Evolutionary conservation across 257 asterid species (phyloP), one percentile per base, ranked within the genome.

Genomic region (Salvia miltiorrhiza): DNA sequence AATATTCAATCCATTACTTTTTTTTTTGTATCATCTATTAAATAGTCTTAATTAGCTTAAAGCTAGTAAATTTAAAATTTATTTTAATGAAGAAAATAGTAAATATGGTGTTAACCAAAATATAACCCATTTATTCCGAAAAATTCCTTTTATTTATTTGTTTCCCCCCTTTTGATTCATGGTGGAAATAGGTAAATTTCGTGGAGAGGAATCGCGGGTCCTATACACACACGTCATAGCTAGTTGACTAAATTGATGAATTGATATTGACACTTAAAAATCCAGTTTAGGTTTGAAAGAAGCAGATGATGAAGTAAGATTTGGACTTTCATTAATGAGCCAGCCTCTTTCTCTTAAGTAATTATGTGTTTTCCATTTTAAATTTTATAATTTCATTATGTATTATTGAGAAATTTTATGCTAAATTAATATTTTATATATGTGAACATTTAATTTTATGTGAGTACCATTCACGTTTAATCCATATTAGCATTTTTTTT

Each of bases 271-370:
- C 63, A 66, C 65, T 76, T 47, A 2, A 67, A 63, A 69, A 73
- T 63, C 50, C 37, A 63, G 65, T 73, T 64, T 78, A 73, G 82
- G 82, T 78, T 78, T 63, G 82, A 78, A 73, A 68, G 73, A 69
- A 35, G 62, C 63, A 37, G 14, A 57, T 70, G 71, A 50, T 78
- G 82, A 78, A 63, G 73, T 73, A 78, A 78, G 79, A 69, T 48
- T 69, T 69, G 32, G 78, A 69, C 76, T 78, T 73, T 76, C 61
- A 43, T 54, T 44, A 21, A 19, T 53, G 2, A 37, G 45, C 47
- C 28, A n/a, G 12, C 1, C 52, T 17, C 63, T 61, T 8, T 32
- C 24, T 69, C 41, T 43, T 4, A 2, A 17, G 24, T 30, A 30
- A 30, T 48, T 54, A 5, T 30, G 35, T 37, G 12, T 37, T 37